phyloP scores from a whole-genome alignment of 2,329 filamentous ascomycete species.

The Aspergillus proliferans region DNA sequence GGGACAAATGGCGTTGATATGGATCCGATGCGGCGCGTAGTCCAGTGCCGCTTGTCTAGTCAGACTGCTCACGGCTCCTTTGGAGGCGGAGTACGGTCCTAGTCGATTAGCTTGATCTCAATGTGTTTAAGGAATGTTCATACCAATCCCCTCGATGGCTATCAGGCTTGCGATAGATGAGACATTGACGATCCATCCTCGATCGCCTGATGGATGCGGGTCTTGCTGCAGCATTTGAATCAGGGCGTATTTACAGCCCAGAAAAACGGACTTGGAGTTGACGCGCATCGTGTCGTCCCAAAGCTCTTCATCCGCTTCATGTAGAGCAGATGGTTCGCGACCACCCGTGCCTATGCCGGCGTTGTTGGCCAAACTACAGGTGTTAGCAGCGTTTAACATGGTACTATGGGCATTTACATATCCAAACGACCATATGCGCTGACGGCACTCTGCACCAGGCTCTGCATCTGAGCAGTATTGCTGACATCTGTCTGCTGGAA shows the following conservation, averaged over 20 bases:
- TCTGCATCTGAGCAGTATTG: constrained; percentile 29
- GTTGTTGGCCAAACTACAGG: constrained; percentile 42
- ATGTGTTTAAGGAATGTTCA: too few relatives aligned
- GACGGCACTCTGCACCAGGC: constrained; percentile 31
- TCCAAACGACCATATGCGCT: constrained; percentile 37
- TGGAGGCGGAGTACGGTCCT: constrained; percentile 27
- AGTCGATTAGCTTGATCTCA: too few relatives aligned
- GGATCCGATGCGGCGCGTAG: constrained; percentile 6
- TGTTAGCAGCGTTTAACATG: not conserved
- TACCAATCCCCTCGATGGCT: not conserved
- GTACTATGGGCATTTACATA: constrained; percentile 26
- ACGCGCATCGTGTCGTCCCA: constrained; percentile 34
- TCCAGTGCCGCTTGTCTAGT: constrained; percentile 6
- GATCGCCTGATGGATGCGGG: constrained; percentile 21
- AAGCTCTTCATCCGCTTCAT: constrained; percentile 39
- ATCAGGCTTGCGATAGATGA: constrained; percentile 16
- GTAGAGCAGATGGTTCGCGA: constrained; percentile 32
- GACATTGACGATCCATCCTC: constrained; percentile 29
- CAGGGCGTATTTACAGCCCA: constrained; percentile 34
- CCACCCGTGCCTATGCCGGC: constrained; percentile 45
- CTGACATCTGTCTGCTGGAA: constrained; percentile 44
- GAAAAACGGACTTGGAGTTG: constrained; percentile 32
- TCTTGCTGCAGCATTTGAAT: constrained; percentile 33
- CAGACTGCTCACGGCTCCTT: constrained; percentile 9
- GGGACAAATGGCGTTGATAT: constrained; percentile 7